phyloP scores from a whole-genome alignment of 345 rosid genomes.

The Cochlearia excelsa region DNA sequence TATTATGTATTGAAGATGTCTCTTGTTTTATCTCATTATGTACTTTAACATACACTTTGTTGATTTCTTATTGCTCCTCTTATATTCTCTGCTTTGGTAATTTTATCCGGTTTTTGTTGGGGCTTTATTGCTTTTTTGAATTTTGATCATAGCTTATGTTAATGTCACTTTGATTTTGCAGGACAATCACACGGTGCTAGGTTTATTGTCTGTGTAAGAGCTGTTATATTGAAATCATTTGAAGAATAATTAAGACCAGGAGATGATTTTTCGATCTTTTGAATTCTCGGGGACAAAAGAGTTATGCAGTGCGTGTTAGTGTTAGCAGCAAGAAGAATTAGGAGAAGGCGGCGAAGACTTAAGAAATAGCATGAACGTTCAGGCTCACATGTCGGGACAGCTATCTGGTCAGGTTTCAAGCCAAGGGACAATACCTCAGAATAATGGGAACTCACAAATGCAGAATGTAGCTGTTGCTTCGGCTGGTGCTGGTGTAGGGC shows the following conservation, averaged over 20 bases:
- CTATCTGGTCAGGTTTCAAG: constrained; percentile 63
- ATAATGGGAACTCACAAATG: constrained; percentile 58
- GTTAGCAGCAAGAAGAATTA: constrained; percentile 31
- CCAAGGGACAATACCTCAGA: constrained; percentile 64
- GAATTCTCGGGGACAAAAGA: constrained; percentile 25
- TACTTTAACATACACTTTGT: neutral
- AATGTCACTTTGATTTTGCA: constrained; percentile 18
- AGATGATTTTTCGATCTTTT: constrained; percentile 37
- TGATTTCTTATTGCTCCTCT: constrained; percentile 12
- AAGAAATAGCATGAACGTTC: constrained; percentile 58
- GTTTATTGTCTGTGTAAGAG: constrained; percentile 1
- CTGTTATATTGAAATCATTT: constrained; percentile 19
- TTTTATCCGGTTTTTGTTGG: neutral
- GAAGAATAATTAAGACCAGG: constrained; percentile 28
- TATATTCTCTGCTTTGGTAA: constrained; percentile 3
- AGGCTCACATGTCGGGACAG: constrained; percentile 50
- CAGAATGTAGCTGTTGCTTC: constrained; percentile 46
- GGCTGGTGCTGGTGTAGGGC: constrained; percentile 33
- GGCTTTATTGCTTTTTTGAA: constrained; percentile 3
- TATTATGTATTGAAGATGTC: too few species aligned
- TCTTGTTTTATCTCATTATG: too few species aligned
- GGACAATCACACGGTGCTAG: constrained; percentile 6
- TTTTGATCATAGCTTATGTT: constrained; percentile 13
- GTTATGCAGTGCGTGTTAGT: constrained; percentile 40
- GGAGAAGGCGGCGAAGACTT: constrained; percentile 45